phyloP scores from a whole-genome alignment of 1,284 basidiomycete genomes.

The Cryptococcus floricola region DNA sequence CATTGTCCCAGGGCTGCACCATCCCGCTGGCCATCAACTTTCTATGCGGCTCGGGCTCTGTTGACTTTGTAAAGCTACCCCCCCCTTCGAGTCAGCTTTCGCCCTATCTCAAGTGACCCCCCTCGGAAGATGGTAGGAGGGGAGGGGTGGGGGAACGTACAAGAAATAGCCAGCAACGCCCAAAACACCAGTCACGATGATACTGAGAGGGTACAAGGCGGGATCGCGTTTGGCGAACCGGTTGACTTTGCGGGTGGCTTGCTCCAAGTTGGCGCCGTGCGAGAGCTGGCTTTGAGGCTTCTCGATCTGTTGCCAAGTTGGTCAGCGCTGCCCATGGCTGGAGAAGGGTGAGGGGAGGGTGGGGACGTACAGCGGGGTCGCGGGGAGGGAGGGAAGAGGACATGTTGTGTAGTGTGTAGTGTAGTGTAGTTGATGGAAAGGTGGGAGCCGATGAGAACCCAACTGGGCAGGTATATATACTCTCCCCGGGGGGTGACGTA shows the following conservation, averaged over 20 bases:
- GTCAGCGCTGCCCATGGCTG: background rate
- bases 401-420: conserved; percentile 8
- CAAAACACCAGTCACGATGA: conserved; percentile 42
- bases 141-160: conserved; percentile 16
- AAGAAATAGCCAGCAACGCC: conserved; percentile 48
- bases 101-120: too few species aligned
- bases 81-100: too few species aligned
- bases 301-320: background rate
- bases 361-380: conserved; percentile 11
- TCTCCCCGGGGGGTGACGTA: background rate
- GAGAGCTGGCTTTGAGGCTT: conserved; percentile 22
- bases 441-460: too few species aligned
- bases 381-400: conserved; percentile 21
- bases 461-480: background rate
- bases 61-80: conserved; percentile 39
- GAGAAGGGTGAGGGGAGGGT: background rate
- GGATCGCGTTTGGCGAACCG: conserved; percentile 49
- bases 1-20: conserved; percentile 46
- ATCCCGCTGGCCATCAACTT: conserved; percentile 30
- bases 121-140: too few species aligned
- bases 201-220: conserved; percentile 45
- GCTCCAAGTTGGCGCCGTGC: conserved; percentile 30
- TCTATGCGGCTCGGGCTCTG: conserved; percentile 31
- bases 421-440: background rate
- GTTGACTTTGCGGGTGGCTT: conserved; percentile 46